Base-by-base conservation (phyloP, 345 rosid genomes). In the Dipteronia dyeriana region DNA sequence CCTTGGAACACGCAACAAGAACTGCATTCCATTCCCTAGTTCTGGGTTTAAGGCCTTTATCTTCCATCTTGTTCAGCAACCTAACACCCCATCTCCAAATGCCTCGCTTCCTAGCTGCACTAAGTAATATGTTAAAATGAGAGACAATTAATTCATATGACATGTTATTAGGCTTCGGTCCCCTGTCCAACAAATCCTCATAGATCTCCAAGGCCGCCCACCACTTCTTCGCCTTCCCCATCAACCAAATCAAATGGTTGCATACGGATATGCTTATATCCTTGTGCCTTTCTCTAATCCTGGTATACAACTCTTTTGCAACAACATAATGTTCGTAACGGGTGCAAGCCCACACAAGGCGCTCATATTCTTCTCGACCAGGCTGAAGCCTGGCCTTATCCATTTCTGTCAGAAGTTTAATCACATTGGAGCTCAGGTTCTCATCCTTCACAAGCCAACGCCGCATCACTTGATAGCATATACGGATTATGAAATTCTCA, bases 161-260 rank as follows among this genome's bases (percentile, higher is more conserved):
- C 85, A 93, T 41, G 73, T 83, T 88, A 84, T 95, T 94, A 7
- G 99, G 99, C 73, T 80, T 85, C 45, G 99, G 99, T 6, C 98
- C 99, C 76, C 84, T 70, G 54, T 93, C 95, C 71, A 93, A 87
- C 86, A 93, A 86, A 84, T 95, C 95, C 86, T 95, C 99, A 13
- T 93, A 95, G 68, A 95, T 81, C 84, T 93, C 99, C 81, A 95
- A 81, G 12, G 99, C 99, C 0, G 97, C 95, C 99, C 97, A 93
- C 99, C 98, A 95, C 78, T 90, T 95, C 86, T 88, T 93, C 73
- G 98, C 97, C 78, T 88, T 93, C 72, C 99, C 97, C 97, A 93
- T 88, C 81, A 93, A 70, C 97, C 99, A 95, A 73, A 95, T 95
- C 84, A 90, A 74, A 81, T 95, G 99, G 87, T 93, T 95, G 88